phyloP scores from a whole-genome alignment of 2,329 filamentous ascomycete genomes.

The Onygenales sp. region DNA sequence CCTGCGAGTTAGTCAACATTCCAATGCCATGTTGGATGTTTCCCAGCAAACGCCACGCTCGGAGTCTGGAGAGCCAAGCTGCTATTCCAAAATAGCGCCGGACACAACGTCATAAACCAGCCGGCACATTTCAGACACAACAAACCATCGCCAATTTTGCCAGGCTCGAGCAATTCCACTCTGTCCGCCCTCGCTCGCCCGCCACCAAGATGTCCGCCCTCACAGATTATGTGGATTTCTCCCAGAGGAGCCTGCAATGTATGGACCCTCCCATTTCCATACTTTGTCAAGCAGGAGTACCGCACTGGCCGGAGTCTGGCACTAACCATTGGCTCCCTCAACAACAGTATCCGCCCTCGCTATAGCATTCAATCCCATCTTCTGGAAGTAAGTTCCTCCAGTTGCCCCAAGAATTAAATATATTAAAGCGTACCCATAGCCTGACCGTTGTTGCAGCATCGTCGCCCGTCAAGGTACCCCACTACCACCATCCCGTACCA shows the following conservation, averaged over 20 bases:
- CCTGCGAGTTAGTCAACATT: background rate
- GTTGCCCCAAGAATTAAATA: background rate
- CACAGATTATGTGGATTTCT: slow-evolving; percentile 48
- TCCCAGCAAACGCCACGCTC: too few species aligned
- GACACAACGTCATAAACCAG: background rate
- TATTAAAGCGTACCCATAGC: background rate
- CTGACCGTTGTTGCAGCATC: slow-evolving; percentile 46
- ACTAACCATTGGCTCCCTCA: slow-evolving; percentile 7
- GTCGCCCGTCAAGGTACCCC: slow-evolving; percentile 66
- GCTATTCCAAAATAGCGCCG: too few species aligned
- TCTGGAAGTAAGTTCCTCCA: slow-evolving; percentile 77
- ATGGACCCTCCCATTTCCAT: slow-evolving; percentile 22
- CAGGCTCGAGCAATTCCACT: background rate
- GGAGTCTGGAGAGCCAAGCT: too few species aligned
- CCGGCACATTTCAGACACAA: background rate
- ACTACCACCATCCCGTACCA: background rate
- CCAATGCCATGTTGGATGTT: background rate
- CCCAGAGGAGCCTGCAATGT: slow-evolving; percentile 59
- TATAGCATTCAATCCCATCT: slow-evolving; percentile 95
- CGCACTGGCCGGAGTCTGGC: background rate
- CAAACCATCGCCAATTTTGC: background rate
- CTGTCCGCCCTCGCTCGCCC: background rate
- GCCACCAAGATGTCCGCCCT: slow-evolving; percentile 23
- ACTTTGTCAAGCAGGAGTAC: too few species aligned
- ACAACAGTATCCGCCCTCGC: slow-evolving; percentile 63